Conservation (phyloP, 1,284 basidiomycete species). For the Xerocomus nothofagi region DNA sequence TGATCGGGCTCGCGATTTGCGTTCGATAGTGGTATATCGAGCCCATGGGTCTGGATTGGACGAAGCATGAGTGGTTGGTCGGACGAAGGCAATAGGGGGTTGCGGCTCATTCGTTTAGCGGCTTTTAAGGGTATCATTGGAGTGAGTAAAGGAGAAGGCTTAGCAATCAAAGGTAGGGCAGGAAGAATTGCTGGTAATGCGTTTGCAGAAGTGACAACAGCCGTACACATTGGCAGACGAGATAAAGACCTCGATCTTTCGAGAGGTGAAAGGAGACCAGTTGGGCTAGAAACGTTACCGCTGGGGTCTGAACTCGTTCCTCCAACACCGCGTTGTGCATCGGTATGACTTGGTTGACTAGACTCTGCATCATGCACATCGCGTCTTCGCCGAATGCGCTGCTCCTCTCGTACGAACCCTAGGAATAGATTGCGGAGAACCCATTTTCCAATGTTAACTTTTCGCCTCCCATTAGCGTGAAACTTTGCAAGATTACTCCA, state of each 20-base stretch:
- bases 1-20: conserved; percentile 47
- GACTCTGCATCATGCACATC: conserved; percentile 26
- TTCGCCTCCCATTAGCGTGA: conserved; percentile 11
- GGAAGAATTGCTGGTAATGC: conserved; percentile 63
- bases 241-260: conserved; percentile 26
- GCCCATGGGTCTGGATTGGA: conserved; percentile 32
- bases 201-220: conserved; percentile 26
- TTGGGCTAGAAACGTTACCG: conserved; percentile 19
- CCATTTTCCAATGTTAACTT: conserved; percentile 84
- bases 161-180: conserved; percentile 39
- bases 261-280: conserved; percentile 34
- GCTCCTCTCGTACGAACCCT: conserved; percentile 68
- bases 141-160: conserved; percentile 53
- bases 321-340: conserved; percentile 27
- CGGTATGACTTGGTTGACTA: conserved; percentile 15
- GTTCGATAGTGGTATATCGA: conserved; percentile 26
- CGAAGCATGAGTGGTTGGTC: conserved; percentile 37
- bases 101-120: conserved; percentile 32
- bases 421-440: conserved; percentile 72
- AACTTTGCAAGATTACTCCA: conserved; percentile 10
- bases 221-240: conserved; percentile 16
- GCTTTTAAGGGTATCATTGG: conserved; percentile 56
- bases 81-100: conserved; percentile 37
- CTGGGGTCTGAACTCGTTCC: conserved; percentile 35
- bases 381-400: conserved; percentile 43